A percentile compares a stretch with the other conserved stretches of the same genome.
Evolutionary conservation across 2,329 filamentous ascomycete genomes (phyloP).

Genomic region (Diaporthe vaccinii): DNA sequence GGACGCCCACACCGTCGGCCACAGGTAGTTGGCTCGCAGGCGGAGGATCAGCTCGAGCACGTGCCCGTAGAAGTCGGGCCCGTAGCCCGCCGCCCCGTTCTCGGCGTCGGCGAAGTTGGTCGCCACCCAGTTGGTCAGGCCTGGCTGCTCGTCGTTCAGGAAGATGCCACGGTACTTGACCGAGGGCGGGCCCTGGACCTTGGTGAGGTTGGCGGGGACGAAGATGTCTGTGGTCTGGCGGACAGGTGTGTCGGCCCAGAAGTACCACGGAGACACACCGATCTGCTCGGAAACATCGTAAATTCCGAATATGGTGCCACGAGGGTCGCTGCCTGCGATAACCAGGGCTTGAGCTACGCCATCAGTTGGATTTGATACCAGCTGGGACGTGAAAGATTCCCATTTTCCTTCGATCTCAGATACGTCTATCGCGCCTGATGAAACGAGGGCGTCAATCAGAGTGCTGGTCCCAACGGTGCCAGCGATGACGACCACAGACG

Average conservation of each 20-base stretch:
- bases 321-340: slow-evolving; percentile 75
- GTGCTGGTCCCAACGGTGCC: slow-evolving; percentile 77
- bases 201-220: slow-evolving; percentile 59
- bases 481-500: slow-evolving; percentile 73
- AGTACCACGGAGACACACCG: slow-evolving; percentile 79
- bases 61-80: slow-evolving; percentile 75
- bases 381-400: slow-evolving; percentile 75
- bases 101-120: slow-evolving; percentile 57
- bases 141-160: slow-evolving; percentile 78
- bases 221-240: slow-evolving; percentile 67
- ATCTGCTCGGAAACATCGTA: slow-evolving; percentile 82
- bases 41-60: slow-evolving; percentile 80
- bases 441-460: slow-evolving; percentile 70
- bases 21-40: slow-evolving; percentile 80
- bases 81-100: slow-evolving; percentile 62
- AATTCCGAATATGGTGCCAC: slow-evolving; percentile 77
- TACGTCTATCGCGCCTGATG: slow-evolving; percentile 69
- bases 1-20: slow-evolving; percentile 75
- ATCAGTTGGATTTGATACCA: slow-evolving; percentile 70
- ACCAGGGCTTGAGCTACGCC: slow-evolving; percentile 72
- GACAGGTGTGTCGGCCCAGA: slow-evolving; percentile 73
- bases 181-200: slow-evolving; percentile 70
- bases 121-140: slow-evolving; percentile 74
- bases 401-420: slow-evolving; percentile 72
- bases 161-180: slow-evolving; percentile 80